Base-by-base conservation (phyloP, 2,329 filamentous ascomycete genomes). In the Calonectria fujianensis region DNA sequence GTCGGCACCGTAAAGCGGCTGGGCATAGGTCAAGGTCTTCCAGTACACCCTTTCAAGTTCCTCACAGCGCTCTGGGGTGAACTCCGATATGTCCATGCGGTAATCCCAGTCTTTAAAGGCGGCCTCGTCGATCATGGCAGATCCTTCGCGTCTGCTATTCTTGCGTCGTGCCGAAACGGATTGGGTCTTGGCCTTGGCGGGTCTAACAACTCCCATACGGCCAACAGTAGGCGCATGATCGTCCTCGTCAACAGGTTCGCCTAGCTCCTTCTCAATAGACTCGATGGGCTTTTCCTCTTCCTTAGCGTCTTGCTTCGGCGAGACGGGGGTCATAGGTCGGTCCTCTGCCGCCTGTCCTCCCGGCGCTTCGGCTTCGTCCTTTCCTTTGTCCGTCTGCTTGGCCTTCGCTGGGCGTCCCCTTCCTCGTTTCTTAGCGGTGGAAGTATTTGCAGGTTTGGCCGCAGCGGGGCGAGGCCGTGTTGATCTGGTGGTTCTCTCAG, bases 31-130 rank as follows among this genome's bases (percentile, higher is more conserved):
- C 76, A 99, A 89, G 0, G 95, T 98, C 86, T 97, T 98, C 97
- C 97, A 99, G 86, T 99, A 99, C 54, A 93, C 94, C 69, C 95
- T 94, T 85, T 99, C 97, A 8, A 99, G 90, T 83, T 99, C 97
- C 79, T 97, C 95, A 83, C 97, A 98, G 74, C 97, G 91, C 84
- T 98, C 96, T 0, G 94, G 90, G 0, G 96, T 98, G 83, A 94
- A 99, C 69, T 98, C 95, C 8, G 96, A 94, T 39, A 95, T 91
- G 78, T 96, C 93, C 85, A 98, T 94, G 64, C 92, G 93, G 83
- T 98, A 98, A 83, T 98, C 94, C 83, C 98, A 99, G 78, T 94
- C 91, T 81, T 94, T 93, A 86, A 98, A 99, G 0, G 95, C 94
- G 75, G 94, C 94, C 84, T 98, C 96, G 79, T 99, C 96, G 74